Conservation (phyloP, 139 green algal genomes). For the Auxenochlorella pyrenoidosa region DNA sequence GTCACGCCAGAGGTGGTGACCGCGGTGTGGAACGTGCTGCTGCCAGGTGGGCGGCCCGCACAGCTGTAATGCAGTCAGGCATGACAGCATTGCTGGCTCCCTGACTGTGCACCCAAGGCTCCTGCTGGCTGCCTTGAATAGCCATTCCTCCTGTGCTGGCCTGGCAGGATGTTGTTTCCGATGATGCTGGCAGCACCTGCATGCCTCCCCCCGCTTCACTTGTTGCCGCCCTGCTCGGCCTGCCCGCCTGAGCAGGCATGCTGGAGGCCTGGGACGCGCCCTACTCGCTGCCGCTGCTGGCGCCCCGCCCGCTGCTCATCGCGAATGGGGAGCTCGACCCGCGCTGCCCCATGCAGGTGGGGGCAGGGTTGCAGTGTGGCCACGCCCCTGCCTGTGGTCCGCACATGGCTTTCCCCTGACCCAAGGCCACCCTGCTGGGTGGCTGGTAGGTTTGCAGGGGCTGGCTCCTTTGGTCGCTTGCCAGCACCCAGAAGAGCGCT, state of each 20-base stretch:
- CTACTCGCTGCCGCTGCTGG: constrained; percentile 57
- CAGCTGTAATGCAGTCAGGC: not conserved
- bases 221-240: not conserved
- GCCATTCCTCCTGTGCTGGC: too few species aligned
- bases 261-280: constrained; percentile 59
- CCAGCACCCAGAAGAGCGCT: too few species aligned
- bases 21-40: constrained; percentile 39
- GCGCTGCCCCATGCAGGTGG: constrained; percentile 50
- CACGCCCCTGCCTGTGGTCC: not conserved
- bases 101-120: not conserved
- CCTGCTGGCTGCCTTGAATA: too few species aligned
- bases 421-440: not conserved
- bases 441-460: too few species aligned
- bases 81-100: not conserved
- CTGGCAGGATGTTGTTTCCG: too few species aligned
- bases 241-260: constrained; percentile 28
- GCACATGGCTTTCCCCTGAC: not conserved
- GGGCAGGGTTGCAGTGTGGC: not conserved
- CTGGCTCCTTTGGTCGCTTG: not conserved
- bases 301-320: constrained; percentile 66
- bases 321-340: constrained; percentile 62
- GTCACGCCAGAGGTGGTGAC: constrained; percentile 39
- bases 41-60: too few species aligned
- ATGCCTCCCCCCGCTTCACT: too few species aligned
- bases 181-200: not conserved